phyloP scores from a whole-genome alignment of 1,284 basidiomycete genomes.

The Sphagnurus paluster region DNA sequence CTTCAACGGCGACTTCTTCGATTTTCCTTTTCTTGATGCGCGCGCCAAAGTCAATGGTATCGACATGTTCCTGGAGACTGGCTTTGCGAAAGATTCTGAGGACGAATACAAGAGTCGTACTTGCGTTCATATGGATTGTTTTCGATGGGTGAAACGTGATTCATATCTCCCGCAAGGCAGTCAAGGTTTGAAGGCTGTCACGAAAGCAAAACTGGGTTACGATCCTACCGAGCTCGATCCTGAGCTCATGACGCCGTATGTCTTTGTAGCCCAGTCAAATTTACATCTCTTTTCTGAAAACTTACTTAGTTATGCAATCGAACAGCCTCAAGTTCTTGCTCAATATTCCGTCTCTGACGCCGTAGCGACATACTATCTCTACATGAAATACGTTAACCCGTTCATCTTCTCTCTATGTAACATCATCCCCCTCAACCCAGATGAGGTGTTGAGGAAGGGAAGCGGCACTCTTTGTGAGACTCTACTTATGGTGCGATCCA shows the following conservation, averaged over 20 bases:
- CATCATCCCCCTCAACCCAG: conserved; percentile 97
- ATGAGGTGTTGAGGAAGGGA: conserved; percentile 96
- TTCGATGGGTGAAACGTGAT: conserved; percentile 99
- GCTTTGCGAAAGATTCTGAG: conserved; percentile 90
- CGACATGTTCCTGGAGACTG: conserved; percentile 95
- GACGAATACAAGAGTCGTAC: conserved; percentile 94
- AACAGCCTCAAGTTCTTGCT: conserved; percentile 93
- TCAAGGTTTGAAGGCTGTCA: conserved; percentile 98
- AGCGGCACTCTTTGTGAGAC: conserved; percentile 98
- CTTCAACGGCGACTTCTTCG: conserved; percentile 99
- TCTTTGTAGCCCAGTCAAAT: conserved; percentile 17
- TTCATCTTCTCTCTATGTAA: conserved; percentile 99
- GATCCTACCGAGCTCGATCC: conserved; percentile 98
- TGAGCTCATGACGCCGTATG: conserved; percentile 98
- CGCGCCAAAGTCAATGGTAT: conserved; percentile 88
- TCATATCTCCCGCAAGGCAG: conserved; percentile 99
- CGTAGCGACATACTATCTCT: conserved; percentile 98
- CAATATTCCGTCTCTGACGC: conserved; percentile 99
- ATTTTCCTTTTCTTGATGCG: conserved; percentile 97
- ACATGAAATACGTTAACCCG: conserved; percentile 99
- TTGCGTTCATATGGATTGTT: conserved; percentile 99
- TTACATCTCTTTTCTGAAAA: background rate
- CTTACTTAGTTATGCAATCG: conserved; percentile 84
- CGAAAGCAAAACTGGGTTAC: conserved; percentile 95
- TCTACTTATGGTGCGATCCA: conserved; percentile 83